Conservation (phyloP, 2,329 filamentous ascomycete species). For the Volutella citrinella region DNA sequence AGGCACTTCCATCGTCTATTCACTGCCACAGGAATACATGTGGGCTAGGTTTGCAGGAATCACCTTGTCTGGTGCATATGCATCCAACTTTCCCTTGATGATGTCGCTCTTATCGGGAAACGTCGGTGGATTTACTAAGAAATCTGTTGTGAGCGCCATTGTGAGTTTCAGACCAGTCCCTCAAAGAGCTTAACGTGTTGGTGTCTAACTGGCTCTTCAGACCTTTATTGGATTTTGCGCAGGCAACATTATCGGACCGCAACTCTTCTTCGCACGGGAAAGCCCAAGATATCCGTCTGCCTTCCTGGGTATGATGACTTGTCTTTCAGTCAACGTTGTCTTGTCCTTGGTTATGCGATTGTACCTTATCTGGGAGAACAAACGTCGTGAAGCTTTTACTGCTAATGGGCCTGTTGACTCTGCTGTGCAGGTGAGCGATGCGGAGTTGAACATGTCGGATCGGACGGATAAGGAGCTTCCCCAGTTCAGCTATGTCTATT, state of each 20-base stretch:
- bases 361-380: conserved; percentile 51
- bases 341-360: conserved; percentile 43
- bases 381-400: conserved; percentile 38
- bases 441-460: conserved; percentile 32
- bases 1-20: conserved; percentile 24
- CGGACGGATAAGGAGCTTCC: conserved; percentile 54
- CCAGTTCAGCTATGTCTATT: conserved; percentile 51
- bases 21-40: conserved; percentile 10
- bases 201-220: conserved; percentile 6
- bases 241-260: conserved; percentile 60
- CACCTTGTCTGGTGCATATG: conserved; percentile 53
- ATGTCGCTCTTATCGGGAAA: conserved; percentile 58
- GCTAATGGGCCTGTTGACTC: not conserved
- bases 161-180: conserved; percentile 9
- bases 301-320: conserved; percentile 59
- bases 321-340: conserved; percentile 50
- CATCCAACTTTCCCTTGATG: conserved; percentile 40
- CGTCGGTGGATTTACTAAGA: conserved; percentile 62
- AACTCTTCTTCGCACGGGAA: conserved; percentile 58
- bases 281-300: conserved; percentile 59
- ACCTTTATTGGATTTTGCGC: conserved; percentile 57
- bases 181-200: too few relatives aligned
- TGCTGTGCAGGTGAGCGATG: not conserved
- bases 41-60: conserved; percentile 25
- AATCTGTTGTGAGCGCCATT: conserved; percentile 55